Evolutionary conservation across 169 alveolate genomes (phyloP).

Genomic region (Cryptosporidium baileyi): DNA sequence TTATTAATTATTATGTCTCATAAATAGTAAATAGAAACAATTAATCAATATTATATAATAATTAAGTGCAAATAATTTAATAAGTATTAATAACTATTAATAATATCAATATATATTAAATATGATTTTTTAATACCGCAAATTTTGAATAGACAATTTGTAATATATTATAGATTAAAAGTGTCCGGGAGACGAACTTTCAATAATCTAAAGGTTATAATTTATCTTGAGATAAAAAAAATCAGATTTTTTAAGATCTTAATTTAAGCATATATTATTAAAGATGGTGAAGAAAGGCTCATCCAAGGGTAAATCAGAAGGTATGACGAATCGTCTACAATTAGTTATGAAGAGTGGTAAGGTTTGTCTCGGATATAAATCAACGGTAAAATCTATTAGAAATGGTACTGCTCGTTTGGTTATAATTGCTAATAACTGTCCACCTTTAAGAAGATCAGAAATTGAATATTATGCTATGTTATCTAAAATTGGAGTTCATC

Average conservation of each 20-base stretch:
- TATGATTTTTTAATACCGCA: too few relatives aligned
- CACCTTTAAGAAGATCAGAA: conserved; percentile 96
- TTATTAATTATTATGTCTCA: background rate
- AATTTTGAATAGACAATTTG: too few relatives aligned
- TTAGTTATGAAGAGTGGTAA: conserved; percentile 98
- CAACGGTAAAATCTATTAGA: conserved; percentile 93
- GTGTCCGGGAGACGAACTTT: too few relatives aligned
- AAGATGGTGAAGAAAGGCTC: conserved; percentile 88
- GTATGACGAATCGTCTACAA: conserved; percentile 93
- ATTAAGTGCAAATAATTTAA: too few relatives aligned
- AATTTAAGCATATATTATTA: too few relatives aligned
- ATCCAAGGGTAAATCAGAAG: conserved; percentile 87
- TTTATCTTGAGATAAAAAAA: too few relatives aligned
- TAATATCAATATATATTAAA: too few relatives aligned
- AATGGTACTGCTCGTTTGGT: conserved; percentile 92
- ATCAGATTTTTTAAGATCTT: too few relatives aligned
- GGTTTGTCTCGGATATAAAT: conserved; percentile 93
- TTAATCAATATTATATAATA: background rate
- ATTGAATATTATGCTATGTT: conserved; percentile 97
- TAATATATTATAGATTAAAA: too few relatives aligned
- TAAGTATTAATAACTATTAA: too few relatives aligned
- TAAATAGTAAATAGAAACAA: background rate
- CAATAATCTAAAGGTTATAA: too few relatives aligned
- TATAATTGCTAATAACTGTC: conserved; percentile 95
- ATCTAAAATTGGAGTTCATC: conserved; percentile 93